phyloP scores from a whole-genome alignment of 257 asterid genomes.

The Solanum okadae region DNA sequence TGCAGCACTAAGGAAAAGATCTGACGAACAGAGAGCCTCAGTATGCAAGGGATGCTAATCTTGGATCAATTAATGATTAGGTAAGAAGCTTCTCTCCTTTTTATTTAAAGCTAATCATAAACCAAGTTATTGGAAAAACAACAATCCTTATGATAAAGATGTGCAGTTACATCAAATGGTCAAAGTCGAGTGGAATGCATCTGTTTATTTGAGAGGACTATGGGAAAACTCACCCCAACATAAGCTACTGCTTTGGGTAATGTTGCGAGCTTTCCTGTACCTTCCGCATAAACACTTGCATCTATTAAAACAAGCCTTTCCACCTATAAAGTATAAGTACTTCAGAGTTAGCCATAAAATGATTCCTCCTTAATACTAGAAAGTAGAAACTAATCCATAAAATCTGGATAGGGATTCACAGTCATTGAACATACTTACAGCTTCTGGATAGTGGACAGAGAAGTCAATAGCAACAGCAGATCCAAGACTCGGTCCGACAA shows the following conservation, averaged over 20 bases:
- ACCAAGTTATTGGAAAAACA: neutral
- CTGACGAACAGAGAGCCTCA: neutral
- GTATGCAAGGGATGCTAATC: neutral
- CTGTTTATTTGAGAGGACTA: neutral
- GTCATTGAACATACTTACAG: constrained; percentile 33
- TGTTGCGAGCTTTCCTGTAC: constrained; percentile 74
- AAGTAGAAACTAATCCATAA: neutral
- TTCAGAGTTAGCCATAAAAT: neutral
- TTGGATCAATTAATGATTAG: neutral
- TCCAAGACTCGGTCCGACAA: constrained; percentile 97
- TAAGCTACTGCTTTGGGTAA: constrained; percentile 71
- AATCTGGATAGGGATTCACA: neutral
- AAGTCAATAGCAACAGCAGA: constrained; percentile 90
- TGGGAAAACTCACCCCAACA: constrained; percentile 53
- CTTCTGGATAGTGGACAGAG: constrained; percentile 60
- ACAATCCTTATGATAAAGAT: neutral
- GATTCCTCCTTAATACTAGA: neutral
- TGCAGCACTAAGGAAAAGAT: neutral
- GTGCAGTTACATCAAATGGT: neutral
- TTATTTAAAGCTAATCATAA: neutral
- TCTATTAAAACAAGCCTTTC: constrained; percentile 76
- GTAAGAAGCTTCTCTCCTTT: neutral
- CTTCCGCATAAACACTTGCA: constrained; percentile 94
- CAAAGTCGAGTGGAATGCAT: neutral
- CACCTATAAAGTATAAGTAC: constrained; percentile 39